These are phyloP conservation scores for Sabuloglossum arenarium DNA, from an alignment of 495 filamentous ascomycete species.

Conservation along the genomic window DNA sequence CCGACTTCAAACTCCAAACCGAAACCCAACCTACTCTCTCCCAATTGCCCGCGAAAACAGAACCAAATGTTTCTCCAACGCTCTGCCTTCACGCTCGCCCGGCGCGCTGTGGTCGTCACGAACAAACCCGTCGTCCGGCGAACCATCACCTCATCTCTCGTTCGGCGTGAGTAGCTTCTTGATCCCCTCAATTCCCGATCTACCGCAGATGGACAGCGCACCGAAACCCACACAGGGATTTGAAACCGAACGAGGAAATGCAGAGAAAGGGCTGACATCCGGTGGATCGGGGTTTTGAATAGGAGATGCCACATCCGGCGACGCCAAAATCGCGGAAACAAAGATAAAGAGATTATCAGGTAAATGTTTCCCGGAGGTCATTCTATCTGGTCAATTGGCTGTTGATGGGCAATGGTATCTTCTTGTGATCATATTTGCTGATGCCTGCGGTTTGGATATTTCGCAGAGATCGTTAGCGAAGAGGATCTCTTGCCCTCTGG, in stretches of 20 bases:
- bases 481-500: conserved; percentile 71
- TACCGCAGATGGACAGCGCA: too few species aligned
- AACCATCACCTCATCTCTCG: background rate
- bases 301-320: background rate
- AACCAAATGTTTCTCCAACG: background rate
- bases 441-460: background rate
- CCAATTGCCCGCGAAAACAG: background rate
- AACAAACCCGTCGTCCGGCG: background rate
- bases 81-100: background rate
- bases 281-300: background rate
- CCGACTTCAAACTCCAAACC: background rate
- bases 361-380: background rate
- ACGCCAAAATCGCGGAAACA: background rate
- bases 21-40: background rate
- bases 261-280: background rate
- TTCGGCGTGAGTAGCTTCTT: background rate
- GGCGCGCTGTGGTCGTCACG: background rate
- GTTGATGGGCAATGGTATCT: too few species aligned
- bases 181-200: too few species aligned
- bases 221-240: background rate
- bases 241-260: background rate
- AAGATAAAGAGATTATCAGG: background rate
- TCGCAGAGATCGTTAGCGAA: conserved; percentile 55
- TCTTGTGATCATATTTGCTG: background rate
- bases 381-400: background rate